Evolutionary conservation across 2,329 filamentous ascomycete species (phyloP), one percentile per base, ranked within the genome.

Genomic region (Hymenoscyphus salicellus): DNA sequence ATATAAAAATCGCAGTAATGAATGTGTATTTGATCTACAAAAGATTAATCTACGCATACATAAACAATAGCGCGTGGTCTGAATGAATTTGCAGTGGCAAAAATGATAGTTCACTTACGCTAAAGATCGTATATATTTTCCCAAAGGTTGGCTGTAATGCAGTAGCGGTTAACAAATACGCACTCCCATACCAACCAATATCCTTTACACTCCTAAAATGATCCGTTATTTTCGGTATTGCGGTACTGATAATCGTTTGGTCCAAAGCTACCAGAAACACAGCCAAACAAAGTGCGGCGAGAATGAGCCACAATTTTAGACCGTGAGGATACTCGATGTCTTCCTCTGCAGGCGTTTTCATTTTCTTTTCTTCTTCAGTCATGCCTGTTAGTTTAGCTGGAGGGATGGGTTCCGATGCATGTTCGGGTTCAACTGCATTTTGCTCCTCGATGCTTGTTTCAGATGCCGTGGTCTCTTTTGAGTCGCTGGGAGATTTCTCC

Each of bases 101-200:
- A 38, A 4, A 38, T 11, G 36, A 17, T 2, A 23, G 20, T 17
- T 23, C 5, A 75, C 70, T 73, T 7, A 69, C 46, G 56, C 52
- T 69, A 58, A 72, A 73, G 46, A 69, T 66, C 10, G 72, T 74
- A 55, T 74, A 75, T 10, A 76, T 72, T 16, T 72, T 68, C 7
- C 74, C 73, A 61, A 72, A 72, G 11, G 69, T 71, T 14, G 66
- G 71, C 41, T 72, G 71, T 4, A 72, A 61, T 26, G 71, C 78
- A 63, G 72, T 77, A 61, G 70, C 71, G 0, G 76, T 76, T 26
- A 78, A 70, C 8, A 77, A 66, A 64, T 76, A 78, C 0, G 73
- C 67, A 30, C 72, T 72, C 14, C 75, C 75, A 71, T 79, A 78
- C 67, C 64, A 72, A 36, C 69, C 69, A 63, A 71, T 70, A 49